These are phyloP conservation scores for Tardiomyces depauwii DNA, from an alignment of 1,139 yeast species.

Conservation along the genomic window DNA sequence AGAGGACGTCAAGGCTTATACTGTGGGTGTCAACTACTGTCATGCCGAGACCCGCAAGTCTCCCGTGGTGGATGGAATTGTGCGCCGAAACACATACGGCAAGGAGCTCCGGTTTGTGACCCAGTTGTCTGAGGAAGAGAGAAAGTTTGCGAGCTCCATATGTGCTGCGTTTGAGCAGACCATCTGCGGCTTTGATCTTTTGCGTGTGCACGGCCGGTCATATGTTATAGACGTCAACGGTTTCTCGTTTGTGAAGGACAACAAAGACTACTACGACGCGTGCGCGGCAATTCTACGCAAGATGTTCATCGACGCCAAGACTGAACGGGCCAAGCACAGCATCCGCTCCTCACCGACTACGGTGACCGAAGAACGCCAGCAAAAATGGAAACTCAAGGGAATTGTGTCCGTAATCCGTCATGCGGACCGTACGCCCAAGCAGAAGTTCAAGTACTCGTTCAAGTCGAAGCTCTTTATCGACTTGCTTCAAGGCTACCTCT, in stretches of 20 bases:
- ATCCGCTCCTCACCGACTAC: slow-evolving; percentile 11
- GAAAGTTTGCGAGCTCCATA: slow-evolving; percentile 66
- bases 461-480: slow-evolving; percentile 79
- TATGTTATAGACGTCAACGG: slow-evolving; percentile 98
- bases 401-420: slow-evolving; percentile 86
- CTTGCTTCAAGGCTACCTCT: slow-evolving; percentile 83
- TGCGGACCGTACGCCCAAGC: slow-evolving; percentile 99
- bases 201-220: slow-evolving; percentile 79
- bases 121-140: slow-evolving; percentile 63
- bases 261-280: slow-evolving; percentile 70
- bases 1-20: slow-evolving; percentile 97
- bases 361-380: slow-evolving; percentile 61
- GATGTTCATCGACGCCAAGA: slow-evolving; percentile 51
- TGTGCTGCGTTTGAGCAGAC: slow-evolving; percentile 76
- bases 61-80: slow-evolving; percentile 98
- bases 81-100: slow-evolving; percentile 93
- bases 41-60: slow-evolving; percentile 98
- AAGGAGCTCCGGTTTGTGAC: slow-evolving; percentile 91
- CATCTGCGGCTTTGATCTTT: slow-evolving; percentile 94
- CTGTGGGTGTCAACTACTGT: slow-evolving; percentile 83
- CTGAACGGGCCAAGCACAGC: slow-evolving; percentile 18
- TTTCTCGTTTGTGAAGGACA: slow-evolving; percentile 94
- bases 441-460: slow-evolving; percentile 92
- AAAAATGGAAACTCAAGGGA: slow-evolving; percentile 96
- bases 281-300: slow-evolving; percentile 71